Conservation (phyloP, 176 grass and related monocot genomes). For the Secale cereale region DNA sequence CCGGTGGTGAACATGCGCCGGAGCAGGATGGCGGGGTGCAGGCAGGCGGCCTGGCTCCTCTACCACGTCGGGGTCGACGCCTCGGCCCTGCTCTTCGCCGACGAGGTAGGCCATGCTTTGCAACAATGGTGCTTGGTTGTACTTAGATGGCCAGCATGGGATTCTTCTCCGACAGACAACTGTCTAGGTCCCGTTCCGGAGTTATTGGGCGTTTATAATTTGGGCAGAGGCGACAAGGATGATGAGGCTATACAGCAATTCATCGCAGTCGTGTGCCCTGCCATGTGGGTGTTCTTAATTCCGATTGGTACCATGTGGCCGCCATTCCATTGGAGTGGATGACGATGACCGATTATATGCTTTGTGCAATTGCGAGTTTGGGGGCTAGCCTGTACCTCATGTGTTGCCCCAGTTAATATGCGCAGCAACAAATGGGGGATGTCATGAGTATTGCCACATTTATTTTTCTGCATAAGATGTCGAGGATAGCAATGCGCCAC, state of each 20-base stretch:
- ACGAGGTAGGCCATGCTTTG: conserved; percentile 47
- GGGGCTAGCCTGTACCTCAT: conserved; percentile 7
- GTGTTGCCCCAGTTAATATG: neutral
- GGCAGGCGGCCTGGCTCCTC: conserved; percentile 65
- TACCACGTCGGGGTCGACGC: conserved; percentile 62
- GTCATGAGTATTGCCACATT: neutral
- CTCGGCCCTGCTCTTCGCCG: conserved; percentile 56
- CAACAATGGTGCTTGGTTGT: neutral
- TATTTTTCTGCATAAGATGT: neutral
- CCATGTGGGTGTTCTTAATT: conserved; percentile 39
- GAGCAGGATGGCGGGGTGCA: conserved; percentile 51
- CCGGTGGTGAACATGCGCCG: conserved; percentile 54
- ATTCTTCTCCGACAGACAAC: conserved; percentile 38
- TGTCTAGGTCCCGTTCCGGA: conserved; percentile 36
- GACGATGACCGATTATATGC: neutral
- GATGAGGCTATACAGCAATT: conserved; percentile 22
- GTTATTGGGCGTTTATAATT: conserved; percentile 35
- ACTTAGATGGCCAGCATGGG: neutral
- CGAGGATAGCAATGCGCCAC: neutral
- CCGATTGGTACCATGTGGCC: conserved; percentile 36
- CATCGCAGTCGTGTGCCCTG: conserved; percentile 14
- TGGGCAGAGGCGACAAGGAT: conserved; percentile 25
- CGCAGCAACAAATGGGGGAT: neutral
- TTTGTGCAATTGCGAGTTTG: conserved; percentile 1
- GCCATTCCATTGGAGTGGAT: conserved; percentile 11